Base-by-base conservation (phyloP, 257 asterid genomes). In the Solanum tarapatanum region DNA sequence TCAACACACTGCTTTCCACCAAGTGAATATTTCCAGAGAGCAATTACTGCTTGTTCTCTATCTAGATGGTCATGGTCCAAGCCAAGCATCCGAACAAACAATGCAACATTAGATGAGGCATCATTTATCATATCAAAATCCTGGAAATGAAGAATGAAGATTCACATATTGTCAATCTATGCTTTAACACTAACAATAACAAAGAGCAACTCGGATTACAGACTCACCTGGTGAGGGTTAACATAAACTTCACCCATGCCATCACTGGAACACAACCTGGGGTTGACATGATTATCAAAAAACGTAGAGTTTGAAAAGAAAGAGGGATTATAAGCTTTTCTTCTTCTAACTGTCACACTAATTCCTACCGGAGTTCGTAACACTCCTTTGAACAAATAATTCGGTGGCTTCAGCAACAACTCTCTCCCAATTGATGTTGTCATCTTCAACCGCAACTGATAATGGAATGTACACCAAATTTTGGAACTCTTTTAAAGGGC, bases 21-120 rank as follows among this genome's bases (percentile, higher is more conserved):
- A 84, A 96, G 96, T 43, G 98, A 90, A 88, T 95, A 95, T 87
- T 92, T 93, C 98, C 98, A 96, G 12, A 96, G 93, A 72, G 98
- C 92, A 69, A 90, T 91, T 76, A 94, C 90, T 32, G 99, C 97
- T 66, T 93, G 94, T 90, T 94, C 96, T 90, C 98, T 94, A 66
- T 96, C 99, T 76, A 79, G 93, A 85, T 92, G 94, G 90, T 93
- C 93, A 74, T 96, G 92, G 90, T 95, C 98, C 58, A 96, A 87
- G 37, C 99, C 99, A 84, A 95, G 98, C 97, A 95, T 93, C 83
- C 98, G 93, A 80, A 94, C 86, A 88, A 96, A 96, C 88, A 93
- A 89, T 11, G 96, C 91, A 75, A 93, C 90, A 84, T 88, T 82
- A n/a, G 94, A 89, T 51, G 95, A 83, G 84, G 83, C 86, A 16